Percentiles rank a stretch among this genome's conserved stretches.
phyloP scores from a whole-genome alignment of 257 asterid species.

The Gentiana straminea region DNA sequence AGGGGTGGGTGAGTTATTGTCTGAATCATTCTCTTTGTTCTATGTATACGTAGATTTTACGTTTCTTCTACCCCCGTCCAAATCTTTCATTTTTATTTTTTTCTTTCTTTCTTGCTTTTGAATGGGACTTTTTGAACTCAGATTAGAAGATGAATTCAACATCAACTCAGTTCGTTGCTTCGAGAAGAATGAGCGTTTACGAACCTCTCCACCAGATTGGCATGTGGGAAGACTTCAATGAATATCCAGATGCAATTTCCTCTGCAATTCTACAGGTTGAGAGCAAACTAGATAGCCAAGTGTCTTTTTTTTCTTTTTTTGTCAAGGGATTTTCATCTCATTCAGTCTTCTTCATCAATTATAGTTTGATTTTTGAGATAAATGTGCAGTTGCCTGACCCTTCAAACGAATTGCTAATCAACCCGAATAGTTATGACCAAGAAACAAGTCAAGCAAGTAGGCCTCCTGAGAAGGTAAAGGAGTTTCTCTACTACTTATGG shows the following conservation, averaged over 20 bases:
- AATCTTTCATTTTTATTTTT: background rate
- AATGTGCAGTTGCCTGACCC: slow-evolving; percentile 54
- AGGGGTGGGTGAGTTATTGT: too few relatives aligned
- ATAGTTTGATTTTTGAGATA: slow-evolving; percentile 4
- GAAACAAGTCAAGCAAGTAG: slow-evolving; percentile 28
- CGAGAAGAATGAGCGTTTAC: slow-evolving; percentile 66
- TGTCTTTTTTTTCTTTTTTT: slow-evolving; percentile 9
- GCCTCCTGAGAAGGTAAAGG: slow-evolving; percentile 57
- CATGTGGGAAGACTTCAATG: slow-evolving; percentile 71
- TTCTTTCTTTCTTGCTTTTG: background rate
- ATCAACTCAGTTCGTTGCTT: slow-evolving; percentile 59
- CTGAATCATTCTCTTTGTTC: too few relatives aligned
- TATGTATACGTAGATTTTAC: background rate
- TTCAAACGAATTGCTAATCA: slow-evolving; percentile 59
- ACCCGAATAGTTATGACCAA: slow-evolving; percentile 58
- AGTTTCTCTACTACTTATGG: background rate
- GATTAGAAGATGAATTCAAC: slow-evolving; percentile 52
- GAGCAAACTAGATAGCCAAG: slow-evolving; percentile 51
- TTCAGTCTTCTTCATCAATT: background rate
- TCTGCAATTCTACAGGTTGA: slow-evolving; percentile 35
- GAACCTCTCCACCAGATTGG: slow-evolving; percentile 59
- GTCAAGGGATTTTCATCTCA: background rate
- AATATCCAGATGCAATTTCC: slow-evolving; percentile 34
- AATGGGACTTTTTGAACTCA: slow-evolving; percentile 4
- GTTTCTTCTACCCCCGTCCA: background rate